Evolutionary conservation across 192 early-diverging fungal genomes (phyloP).

Genomic region (Pilobolus umbonatus): DNA sequence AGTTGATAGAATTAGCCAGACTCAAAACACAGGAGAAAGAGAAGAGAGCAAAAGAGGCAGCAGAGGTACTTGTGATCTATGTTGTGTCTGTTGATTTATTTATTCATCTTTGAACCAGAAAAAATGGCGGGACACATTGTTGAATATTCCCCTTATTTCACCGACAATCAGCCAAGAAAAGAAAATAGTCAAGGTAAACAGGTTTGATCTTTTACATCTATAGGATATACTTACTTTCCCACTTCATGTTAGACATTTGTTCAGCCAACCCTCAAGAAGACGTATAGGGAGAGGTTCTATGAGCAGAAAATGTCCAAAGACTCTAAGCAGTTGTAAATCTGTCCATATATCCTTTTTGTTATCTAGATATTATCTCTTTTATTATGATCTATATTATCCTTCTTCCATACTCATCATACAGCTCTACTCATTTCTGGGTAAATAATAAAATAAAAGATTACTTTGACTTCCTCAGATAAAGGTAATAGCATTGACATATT

Average conservation of each 20-base stretch:
- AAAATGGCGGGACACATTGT: constrained; percentile 13
- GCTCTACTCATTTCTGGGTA: no score
- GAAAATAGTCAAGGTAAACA: background rate
- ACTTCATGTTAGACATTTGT: background rate
- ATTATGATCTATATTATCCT: no score
- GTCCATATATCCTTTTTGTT: no score
- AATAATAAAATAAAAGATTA: no score
- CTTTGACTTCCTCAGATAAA: no score
- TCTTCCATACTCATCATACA: no score
- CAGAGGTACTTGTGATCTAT: constrained; percentile 10
- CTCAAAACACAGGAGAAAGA: constrained; percentile 8
- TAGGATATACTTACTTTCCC: background rate
- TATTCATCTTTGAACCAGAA: background rate
- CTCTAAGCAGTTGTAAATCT: no score
- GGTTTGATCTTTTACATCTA: background rate
- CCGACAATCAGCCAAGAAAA: background rate
- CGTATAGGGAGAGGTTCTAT: background rate
- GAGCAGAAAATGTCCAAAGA: no score
- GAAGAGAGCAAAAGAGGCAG: constrained; percentile 8
- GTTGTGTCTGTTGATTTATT: no score
- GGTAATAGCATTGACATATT: no score
- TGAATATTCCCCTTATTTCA: constrained; percentile 11
- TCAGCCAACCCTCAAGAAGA: no score
- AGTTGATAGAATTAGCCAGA: constrained; percentile 1
- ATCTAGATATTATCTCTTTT: no score